Percentiles rank a stretch among this genome's conserved stretches.
Conservation (phyloP, 257 asterid species). For the Primulina huaijiensis region DNA sequence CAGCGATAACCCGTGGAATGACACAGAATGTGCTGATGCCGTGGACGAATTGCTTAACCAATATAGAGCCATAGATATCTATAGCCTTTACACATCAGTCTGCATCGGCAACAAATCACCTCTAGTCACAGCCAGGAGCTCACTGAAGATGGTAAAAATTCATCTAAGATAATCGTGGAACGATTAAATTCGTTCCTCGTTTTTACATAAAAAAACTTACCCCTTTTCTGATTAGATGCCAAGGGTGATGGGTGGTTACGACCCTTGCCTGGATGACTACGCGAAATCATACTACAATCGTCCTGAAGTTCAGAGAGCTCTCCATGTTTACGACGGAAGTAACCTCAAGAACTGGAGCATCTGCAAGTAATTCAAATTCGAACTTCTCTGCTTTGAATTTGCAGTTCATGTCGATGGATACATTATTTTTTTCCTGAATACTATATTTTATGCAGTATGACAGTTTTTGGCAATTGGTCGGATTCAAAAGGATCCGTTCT, state of each 20-base stretch:
- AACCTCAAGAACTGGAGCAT: slow-evolving; percentile 64
- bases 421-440: background rate
- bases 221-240: slow-evolving; percentile 47
- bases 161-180: background rate
- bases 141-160: slow-evolving; percentile 52
- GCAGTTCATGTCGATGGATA: background rate
- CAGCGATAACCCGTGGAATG: slow-evolving; percentile 58
- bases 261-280: slow-evolving; percentile 84
- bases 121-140: slow-evolving; percentile 36
- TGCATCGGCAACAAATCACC: slow-evolving; percentile 43
- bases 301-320: slow-evolving; percentile 76
- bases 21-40: slow-evolving; percentile 42
- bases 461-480: slow-evolving; percentile 51
- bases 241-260: slow-evolving; percentile 72
- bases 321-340: slow-evolving; percentile 60
- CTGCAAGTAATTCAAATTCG: slow-evolving; percentile 62
- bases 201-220: no score
- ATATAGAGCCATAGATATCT: slow-evolving; percentile 77
- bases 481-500: slow-evolving; percentile 59
- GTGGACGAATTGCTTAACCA: slow-evolving; percentile 65
- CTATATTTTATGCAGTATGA: slow-evolving; percentile 50
- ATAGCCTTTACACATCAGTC: slow-evolving; percentile 74
- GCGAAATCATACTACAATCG: slow-evolving; percentile 65
- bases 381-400: background rate
- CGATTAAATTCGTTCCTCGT: no score